Percentiles rank a stretch among this genome's conserved stretches.
Conservation (phyloP, 768 basidiomycete genomes). For the Lyophyllum shimeji region DNA sequence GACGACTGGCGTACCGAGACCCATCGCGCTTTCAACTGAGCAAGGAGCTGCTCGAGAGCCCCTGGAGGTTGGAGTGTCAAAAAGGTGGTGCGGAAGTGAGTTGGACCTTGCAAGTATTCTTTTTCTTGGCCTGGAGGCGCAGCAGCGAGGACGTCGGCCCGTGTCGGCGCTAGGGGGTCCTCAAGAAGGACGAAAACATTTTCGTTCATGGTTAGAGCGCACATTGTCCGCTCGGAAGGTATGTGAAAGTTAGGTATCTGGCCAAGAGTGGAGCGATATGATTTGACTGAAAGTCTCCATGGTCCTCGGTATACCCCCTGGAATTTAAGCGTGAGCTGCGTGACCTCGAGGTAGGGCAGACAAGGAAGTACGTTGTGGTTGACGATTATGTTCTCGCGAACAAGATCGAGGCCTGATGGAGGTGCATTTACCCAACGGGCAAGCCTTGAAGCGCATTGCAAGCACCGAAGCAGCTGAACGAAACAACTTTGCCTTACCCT, state of each 20-base stretch:
- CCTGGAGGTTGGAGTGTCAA: slow-evolving; percentile 73
- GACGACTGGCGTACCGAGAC: slow-evolving; percentile 58
- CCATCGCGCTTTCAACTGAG: slow-evolving; percentile 77
- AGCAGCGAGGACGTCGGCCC: slow-evolving; percentile 55
- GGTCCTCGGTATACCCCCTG: slow-evolving; percentile 62
- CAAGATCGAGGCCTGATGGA: slow-evolving; percentile 63
- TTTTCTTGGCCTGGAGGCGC: slow-evolving; percentile 43
- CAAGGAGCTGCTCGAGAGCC: slow-evolving; percentile 71
- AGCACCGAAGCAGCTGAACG: background rate
- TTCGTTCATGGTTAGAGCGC: slow-evolving; percentile 74
- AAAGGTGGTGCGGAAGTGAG: slow-evolving; percentile 79
- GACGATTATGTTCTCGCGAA: slow-evolving; percentile 63
- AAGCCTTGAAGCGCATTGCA: slow-evolving; percentile 41
- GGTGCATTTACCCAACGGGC: slow-evolving; percentile 87
- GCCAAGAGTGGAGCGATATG: slow-evolving; percentile 73
- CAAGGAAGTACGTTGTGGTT: slow-evolving; percentile 62
- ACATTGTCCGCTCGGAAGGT: slow-evolving; percentile 68
- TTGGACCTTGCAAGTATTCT: slow-evolving; percentile 43
- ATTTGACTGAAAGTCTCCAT: slow-evolving; percentile 71
- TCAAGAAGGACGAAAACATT: slow-evolving; percentile 80
- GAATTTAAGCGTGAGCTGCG: slow-evolving; percentile 11
- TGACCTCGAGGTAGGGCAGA: slow-evolving; percentile 7
- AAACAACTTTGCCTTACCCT: slow-evolving; percentile 37
- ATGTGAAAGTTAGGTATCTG: slow-evolving; percentile 50
- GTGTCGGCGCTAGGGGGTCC: slow-evolving; percentile 69